phyloP scores from a whole-genome alignment of 176 grass and related monocot species.

The Lolium rigidum region DNA sequence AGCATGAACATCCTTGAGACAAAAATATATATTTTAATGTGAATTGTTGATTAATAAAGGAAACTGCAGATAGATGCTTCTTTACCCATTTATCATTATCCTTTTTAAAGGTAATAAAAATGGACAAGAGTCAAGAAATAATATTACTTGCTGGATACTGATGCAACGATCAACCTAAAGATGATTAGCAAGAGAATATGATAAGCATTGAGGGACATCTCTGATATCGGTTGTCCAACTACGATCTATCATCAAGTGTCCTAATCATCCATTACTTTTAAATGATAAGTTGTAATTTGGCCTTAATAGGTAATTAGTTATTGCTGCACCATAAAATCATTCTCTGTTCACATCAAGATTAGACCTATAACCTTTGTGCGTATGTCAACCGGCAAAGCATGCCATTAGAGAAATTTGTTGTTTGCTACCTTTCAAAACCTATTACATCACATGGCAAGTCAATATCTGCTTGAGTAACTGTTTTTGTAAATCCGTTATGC shows the following conservation, averaged over 20 bases:
- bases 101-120: not conserved
- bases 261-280: conserved; percentile 1
- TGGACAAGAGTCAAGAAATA: not conserved
- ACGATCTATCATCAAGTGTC: not conserved
- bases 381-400: not conserved
- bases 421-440: conserved; percentile 26
- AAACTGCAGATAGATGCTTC: not conserved
- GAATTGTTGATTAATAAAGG: not conserved
- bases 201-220: not conserved
- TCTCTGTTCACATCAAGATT: not conserved
- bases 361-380: not conserved
- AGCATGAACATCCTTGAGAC: not conserved
- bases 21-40: not conserved
- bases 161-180: conserved; percentile 1
- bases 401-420: not conserved
- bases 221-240: not conserved
- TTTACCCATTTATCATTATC: not conserved
- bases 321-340: not conserved
- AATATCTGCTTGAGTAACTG: not conserved
- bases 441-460: not conserved
- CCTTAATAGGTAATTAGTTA: not conserved
- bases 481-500: not conserved
- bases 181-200: not conserved
- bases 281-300: not conserved
- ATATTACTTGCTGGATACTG: not conserved